Conservation (phyloP, 305 asterid species). For the Fraxinus platypoda region DNA sequence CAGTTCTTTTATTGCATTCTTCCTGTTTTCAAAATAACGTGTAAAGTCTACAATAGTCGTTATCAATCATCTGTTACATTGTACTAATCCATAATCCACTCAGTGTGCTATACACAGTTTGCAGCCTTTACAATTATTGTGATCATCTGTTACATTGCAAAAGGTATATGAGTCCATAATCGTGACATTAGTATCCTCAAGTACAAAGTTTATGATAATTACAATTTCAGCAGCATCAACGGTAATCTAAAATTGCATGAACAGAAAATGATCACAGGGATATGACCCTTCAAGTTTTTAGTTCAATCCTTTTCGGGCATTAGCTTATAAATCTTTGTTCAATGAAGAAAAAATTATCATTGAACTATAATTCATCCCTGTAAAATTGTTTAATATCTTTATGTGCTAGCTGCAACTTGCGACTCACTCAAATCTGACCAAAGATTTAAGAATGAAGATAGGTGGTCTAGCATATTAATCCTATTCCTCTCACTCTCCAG, state of each 20-base stretch:
- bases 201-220: constrained; percentile 3
- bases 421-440: neutral
- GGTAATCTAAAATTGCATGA: neutral
- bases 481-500: neutral
- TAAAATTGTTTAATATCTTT: neutral
- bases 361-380: neutral
- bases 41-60: neutral
- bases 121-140: neutral
- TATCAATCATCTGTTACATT: neutral
- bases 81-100: neutral
- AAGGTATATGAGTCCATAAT: neutral
- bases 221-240: neutral
- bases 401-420: neutral
- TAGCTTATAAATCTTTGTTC: neutral
- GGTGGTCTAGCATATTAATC: neutral
- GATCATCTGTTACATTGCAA: neutral
- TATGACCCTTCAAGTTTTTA: neutral
- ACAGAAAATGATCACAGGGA: neutral
- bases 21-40: neutral
- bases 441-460: neutral
- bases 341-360: neutral
- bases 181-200: neutral
- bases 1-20: neutral
- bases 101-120: too few relatives aligned
- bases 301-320: neutral